Evolutionary conservation across 2,329 filamentous ascomycete genomes (phyloP).

Genomic region (Botrytis aclada): DNA sequence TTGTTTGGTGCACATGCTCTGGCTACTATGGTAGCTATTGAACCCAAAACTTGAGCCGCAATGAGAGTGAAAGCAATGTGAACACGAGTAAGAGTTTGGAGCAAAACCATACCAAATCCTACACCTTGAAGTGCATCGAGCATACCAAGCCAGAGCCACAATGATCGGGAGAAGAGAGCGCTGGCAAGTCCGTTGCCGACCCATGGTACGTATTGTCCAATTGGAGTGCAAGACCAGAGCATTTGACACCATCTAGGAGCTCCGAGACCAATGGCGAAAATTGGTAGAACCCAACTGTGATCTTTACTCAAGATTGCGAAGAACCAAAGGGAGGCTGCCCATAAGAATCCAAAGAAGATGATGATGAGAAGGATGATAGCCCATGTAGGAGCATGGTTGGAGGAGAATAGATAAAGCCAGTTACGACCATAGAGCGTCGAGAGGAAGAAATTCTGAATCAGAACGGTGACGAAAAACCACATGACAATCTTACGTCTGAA

Average conservation of each 20-base stretch:
- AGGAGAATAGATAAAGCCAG: conserved; percentile 49
- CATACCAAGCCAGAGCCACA: conserved; percentile 67
- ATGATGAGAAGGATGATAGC: conserved; percentile 55
- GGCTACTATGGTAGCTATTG: conserved; percentile 59
- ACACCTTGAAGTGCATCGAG: conserved; percentile 63
- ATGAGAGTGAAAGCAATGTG: conserved; percentile 63
- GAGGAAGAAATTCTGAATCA: conserved; percentile 41
- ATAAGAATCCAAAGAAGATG: conserved; percentile 53
- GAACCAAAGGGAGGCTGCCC: conserved; percentile 50
- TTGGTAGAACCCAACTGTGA: conserved; percentile 64
- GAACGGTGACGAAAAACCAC: conserved; percentile 63
- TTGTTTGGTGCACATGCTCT: conserved; percentile 58
- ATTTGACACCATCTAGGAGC: conserved; percentile 67
- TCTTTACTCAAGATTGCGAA: conserved; percentile 55
- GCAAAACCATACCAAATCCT: conserved; percentile 64
- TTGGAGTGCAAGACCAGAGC: conserved; percentile 60
- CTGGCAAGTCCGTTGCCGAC: conserved; percentile 48
- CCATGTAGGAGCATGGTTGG: conserved; percentile 50
- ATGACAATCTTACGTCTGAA: conserved; percentile 61
- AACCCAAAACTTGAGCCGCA: conserved; percentile 59
- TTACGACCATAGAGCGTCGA: conserved; percentile 64
- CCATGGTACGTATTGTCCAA: conserved; percentile 63
- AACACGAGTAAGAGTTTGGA: conserved; percentile 62
- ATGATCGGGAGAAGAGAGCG: conserved; percentile 53
- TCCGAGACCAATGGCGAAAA: conserved; percentile 64